Percentiles rank a stretch among this genome's conserved stretches.
Evolutionary conservation across 2,329 filamentous ascomycete genomes (phyloP).

Genomic region (Beauveria sp.): DNA sequence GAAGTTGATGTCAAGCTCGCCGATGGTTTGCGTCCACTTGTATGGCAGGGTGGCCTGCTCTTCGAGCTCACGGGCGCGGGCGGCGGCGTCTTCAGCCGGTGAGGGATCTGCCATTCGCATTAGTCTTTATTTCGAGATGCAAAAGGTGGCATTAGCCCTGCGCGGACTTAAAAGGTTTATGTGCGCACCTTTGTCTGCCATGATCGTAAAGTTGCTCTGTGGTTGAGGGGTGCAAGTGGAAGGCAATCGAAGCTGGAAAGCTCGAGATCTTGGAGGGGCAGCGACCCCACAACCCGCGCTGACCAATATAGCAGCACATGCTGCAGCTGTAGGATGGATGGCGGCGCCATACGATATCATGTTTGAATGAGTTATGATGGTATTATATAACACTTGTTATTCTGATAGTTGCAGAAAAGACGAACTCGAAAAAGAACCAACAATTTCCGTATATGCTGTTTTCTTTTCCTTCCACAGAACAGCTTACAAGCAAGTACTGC

Average conservation of each 20-base stretch:
- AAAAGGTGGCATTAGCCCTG: neutral
- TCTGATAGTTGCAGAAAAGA: too few species aligned
- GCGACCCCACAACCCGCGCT: neutral
- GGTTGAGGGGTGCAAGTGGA: neutral
- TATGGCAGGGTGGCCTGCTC: slow-evolving; percentile 89
- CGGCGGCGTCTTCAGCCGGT: slow-evolving; percentile 49
- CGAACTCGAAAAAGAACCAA: too few species aligned
- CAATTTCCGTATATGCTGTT: too few species aligned
- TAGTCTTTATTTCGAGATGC: neutral
- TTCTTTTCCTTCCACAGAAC: too few species aligned
- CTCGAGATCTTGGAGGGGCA: slow-evolving; percentile 11
- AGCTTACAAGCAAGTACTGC: too few species aligned
- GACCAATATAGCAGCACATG: neutral
- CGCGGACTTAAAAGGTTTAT: neutral
- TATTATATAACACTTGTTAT: too few species aligned
- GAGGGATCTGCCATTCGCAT: slow-evolving; percentile 37
- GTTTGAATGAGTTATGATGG: neutral
- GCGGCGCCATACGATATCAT: neutral
- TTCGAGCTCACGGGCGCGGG: slow-evolving; percentile 64
- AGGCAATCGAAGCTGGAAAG: slow-evolving; percentile 8
- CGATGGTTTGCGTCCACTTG: slow-evolving; percentile 93
- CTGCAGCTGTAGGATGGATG: neutral
- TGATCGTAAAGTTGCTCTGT: slow-evolving; percentile 13
- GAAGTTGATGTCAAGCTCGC: slow-evolving; percentile 74
- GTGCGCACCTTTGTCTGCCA: slow-evolving; percentile 35